Evolutionary conservation across 2,329 filamentous ascomycete genomes (phyloP).

Genomic region (Knufia fluminis): DNA sequence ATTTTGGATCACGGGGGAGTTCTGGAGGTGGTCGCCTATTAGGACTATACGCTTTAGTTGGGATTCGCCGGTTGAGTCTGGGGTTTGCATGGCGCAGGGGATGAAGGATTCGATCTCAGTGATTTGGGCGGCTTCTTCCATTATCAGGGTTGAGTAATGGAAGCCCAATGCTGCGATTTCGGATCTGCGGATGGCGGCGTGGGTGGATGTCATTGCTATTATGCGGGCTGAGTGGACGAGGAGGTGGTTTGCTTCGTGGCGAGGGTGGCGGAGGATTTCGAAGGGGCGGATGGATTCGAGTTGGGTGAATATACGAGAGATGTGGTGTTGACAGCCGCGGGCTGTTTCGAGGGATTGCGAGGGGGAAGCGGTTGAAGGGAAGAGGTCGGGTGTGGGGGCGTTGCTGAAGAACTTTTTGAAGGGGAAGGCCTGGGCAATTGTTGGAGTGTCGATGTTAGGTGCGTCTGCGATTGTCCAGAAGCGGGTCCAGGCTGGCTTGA

Average conservation of each 20-base stretch:
- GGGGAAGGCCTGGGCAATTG: conserved; percentile 68
- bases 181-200: conserved; percentile 85
- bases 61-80: conserved; percentile 55
- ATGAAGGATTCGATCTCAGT: conserved; percentile 97
- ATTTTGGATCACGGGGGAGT: conserved; percentile 91
- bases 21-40: conserved; percentile 92
- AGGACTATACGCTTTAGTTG: conserved; percentile 80
- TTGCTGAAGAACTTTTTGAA: conserved; percentile 82
- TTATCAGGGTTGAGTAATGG: conserved; percentile 93
- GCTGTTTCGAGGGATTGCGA: conserved; percentile 66
- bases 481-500: conserved; percentile 78
- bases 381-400: conserved; percentile 69
- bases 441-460: conserved; percentile 43
- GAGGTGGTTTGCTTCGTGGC: conserved; percentile 93
- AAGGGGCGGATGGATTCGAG: conserved; percentile 90
- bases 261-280: conserved; percentile 78
- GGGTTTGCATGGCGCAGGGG: conserved; percentile 79
- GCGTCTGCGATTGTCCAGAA: conserved; percentile 60
- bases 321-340: conserved; percentile 77
- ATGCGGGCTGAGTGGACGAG: conserved; percentile 93
- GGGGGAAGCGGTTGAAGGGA: conserved; percentile 56
- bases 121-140: conserved; percentile 97
- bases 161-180: conserved; percentile 91
- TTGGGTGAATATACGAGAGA: conserved; percentile 82
- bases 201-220: conserved; percentile 96